Conservation (phyloP, 768 basidiomycete species). For the Austroboletus eburneus region DNA sequence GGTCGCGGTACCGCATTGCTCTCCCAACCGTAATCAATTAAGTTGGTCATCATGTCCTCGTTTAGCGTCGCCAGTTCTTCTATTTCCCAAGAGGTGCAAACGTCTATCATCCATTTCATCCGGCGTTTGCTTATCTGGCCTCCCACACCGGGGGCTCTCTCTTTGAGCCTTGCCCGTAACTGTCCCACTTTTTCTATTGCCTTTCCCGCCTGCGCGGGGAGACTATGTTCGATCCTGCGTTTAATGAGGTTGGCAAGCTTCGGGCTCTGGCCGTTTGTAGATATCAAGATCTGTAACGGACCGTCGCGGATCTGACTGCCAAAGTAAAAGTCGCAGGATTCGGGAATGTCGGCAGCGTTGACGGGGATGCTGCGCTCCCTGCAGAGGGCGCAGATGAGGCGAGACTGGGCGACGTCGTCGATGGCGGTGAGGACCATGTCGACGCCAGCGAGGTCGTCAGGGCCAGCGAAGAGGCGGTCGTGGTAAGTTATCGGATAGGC, state of each 20-base stretch:
- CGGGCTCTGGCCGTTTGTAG: constrained; percentile 91
- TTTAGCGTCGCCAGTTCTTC: constrained; percentile 74
- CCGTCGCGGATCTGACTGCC: constrained; percentile 89
- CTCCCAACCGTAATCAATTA: constrained; percentile 89
- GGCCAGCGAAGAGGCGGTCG: constrained; percentile 62
- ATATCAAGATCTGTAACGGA: constrained; percentile 92
- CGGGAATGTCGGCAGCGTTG: constrained; percentile 95
- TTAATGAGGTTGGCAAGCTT: constrained; percentile 84
- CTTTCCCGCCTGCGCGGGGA: constrained; percentile 69
- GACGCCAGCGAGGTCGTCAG: constrained; percentile 61
- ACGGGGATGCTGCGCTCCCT: constrained; percentile 72
- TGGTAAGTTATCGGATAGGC: constrained; percentile 55
- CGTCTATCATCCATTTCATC: constrained; percentile 89
- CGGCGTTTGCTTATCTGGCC: constrained; percentile 70
- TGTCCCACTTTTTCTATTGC: constrained; percentile 79
- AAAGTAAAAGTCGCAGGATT: constrained; percentile 97
- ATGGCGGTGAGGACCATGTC: constrained; percentile 95
- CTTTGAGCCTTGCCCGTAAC: constrained; percentile 67
- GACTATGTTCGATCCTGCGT: constrained; percentile 55
- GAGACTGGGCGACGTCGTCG: constrained; percentile 72
- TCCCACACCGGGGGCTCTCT: constrained; percentile 79
- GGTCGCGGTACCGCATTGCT: constrained; percentile 45
- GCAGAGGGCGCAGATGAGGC: constrained; percentile 67
- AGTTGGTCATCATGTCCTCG: constrained; percentile 53
- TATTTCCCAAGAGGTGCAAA: constrained; percentile 84